Evolutionary conservation across 352 stramenopile species (phyloP), one percentile per base, ranked within the genome.

Genomic region (Phytophthora crassamura): DNA sequence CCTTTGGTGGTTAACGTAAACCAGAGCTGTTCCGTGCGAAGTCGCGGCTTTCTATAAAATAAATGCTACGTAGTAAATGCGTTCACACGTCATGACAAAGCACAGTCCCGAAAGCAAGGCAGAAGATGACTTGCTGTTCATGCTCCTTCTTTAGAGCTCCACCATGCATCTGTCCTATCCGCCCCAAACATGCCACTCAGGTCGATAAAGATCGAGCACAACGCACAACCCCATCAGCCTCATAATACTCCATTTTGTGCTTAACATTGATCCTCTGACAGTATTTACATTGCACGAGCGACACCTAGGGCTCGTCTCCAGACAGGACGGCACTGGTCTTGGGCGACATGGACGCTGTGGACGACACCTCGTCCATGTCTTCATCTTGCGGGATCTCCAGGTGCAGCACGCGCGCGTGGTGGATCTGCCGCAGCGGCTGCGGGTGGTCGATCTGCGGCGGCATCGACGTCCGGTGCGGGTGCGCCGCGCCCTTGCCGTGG

Each of bases 261-360:
- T 28, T 72, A 61, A 65, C 54, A 34, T 65, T 56, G 57, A 15
- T 30, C 47, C 15, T 60, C 22, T 43, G 63, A 60, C 62, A 55
- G 35, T 69, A 73, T 54, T 61, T 60, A 74, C 66, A 69, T 51
- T 6, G 30, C 46, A 59, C 25, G 39, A 59, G 38, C 36, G 48
- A 18, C 40, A 28, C 47, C 66, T 46, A 69, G 9, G 36, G 18
- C 43, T 33, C 36, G 15, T 38, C 43, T 64, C 36, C 51, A 45
- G 63, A 76, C 36, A 67, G 38, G 38, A 63, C 58, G 28, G 56
- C 67, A 68, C 68, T 73, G 46, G 64, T 77, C 64, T 70, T 73
- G n/a, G 64, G 59, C 30, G 64, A 67, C 58, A 73, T 73, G 39
- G 58, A 70, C 15, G 64, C 54, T 18, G 53, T 62, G 33, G 53